Percentiles rank a stretch among this genome's conserved stretches.
Conservation (phyloP, 1,284 basidiomycete species). For the Coniophora puteana region DNA sequence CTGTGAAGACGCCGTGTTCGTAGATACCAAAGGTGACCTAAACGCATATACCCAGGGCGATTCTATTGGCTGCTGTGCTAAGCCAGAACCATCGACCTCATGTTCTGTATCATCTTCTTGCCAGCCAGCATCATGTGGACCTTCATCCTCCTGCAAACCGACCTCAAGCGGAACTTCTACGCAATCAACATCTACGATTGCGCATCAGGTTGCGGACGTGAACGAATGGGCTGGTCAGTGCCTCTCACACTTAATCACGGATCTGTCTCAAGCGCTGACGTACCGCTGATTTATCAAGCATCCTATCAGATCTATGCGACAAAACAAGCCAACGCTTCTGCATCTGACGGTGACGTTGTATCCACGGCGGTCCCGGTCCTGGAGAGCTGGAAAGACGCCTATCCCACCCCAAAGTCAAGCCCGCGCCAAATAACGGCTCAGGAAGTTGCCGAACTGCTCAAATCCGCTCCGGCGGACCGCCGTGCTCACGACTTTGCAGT, state of each 20-base stretch:
- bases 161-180: background rate
- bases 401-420: conserved; percentile 27
- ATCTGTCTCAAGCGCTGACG: background rate
- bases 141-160: conserved; percentile 14
- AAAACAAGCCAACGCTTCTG: too few species aligned
- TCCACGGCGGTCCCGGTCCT: conserved; percentile 19
- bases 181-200: background rate
- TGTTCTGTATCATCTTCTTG: background rate
- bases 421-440: conserved; percentile 10
- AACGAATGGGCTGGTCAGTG: conserved; percentile 41
- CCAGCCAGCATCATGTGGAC: conserved; percentile 5
- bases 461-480: conserved; percentile 9
- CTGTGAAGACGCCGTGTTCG: conserved; percentile 35
- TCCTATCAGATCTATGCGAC: conserved; percentile 42
- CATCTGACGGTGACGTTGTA: background rate
- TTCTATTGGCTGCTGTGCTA: conserved; percentile 7
- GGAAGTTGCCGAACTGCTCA: conserved; percentile 22
- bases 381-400: conserved; percentile 45
- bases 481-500: conserved; percentile 16
- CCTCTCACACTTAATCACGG: too few species aligned
- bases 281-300: conserved; percentile 15
- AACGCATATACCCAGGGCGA: conserved; percentile 26
- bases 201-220: conserved; percentile 23
- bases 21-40: conserved; percentile 38
- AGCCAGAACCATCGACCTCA: background rate